Conservation (phyloP, 176 grass and related monocot genomes). For the Cenchrus fungigraminus region DNA sequence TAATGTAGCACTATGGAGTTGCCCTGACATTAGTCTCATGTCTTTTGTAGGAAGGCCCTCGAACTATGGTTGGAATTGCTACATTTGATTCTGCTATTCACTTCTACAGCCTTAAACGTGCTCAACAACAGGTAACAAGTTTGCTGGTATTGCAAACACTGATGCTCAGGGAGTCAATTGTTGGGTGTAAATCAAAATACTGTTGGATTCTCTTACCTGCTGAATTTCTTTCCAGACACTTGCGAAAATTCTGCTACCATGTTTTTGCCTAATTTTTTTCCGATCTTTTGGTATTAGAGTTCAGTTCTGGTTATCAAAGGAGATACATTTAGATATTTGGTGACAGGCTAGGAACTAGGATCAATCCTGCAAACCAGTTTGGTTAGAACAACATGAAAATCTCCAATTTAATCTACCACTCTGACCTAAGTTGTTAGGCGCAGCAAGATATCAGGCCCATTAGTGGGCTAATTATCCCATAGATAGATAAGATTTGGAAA, state of each 20-base stretch:
- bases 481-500: too few species aligned
- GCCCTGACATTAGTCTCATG: slow-evolving; percentile 42
- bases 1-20: slow-evolving; percentile 37
- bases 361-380: slow-evolving; percentile 21
- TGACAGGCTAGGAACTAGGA: neutral
- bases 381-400: slow-evolving; percentile 6
- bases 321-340: neutral
- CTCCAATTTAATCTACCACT: slow-evolving; percentile 5
- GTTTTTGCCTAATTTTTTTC: neutral
- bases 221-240: neutral
- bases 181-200: slow-evolving; percentile 5
- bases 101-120: slow-evolving; percentile 90
- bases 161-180: slow-evolving; percentile 12
- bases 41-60: slow-evolving; percentile 85
- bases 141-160: slow-evolving; percentile 25
- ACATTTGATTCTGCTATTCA: slow-evolving; percentile 95
- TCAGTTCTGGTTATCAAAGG: neutral
- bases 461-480: too few species aligned
- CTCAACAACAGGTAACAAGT: slow-evolving; percentile 79
- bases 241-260: neutral
- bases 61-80: slow-evolving; percentile 91
- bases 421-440: too few species aligned
- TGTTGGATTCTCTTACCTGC: neutral
- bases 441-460: too few species aligned
- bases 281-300: neutral